Evolutionary conservation across 2,329 filamentous ascomycete species (phyloP).

Genomic region (Septoria petroselini): DNA sequence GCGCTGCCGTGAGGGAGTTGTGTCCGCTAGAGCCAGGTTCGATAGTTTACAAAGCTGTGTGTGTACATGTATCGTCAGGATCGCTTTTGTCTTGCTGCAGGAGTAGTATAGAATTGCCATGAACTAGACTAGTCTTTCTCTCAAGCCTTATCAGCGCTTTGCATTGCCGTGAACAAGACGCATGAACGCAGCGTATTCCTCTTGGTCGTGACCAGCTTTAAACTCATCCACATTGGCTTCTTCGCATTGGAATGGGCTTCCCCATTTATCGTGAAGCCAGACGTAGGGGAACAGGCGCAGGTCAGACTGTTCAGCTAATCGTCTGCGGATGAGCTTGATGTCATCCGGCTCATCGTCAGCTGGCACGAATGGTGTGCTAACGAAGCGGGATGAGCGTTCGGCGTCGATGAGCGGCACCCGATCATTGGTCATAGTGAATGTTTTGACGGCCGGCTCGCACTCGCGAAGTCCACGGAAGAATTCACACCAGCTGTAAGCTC

Average conservation of each 20-base stretch:
- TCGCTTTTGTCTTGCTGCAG: too few species aligned
- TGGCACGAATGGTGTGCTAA: not conserved
- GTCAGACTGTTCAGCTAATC: not conserved
- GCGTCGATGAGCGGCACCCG: not conserved
- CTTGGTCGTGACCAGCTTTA: slow-evolving; percentile 5
- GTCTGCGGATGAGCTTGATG: not conserved
- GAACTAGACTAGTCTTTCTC: too few species aligned
- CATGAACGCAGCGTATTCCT: slow-evolving; percentile 8
- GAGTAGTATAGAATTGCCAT: too few species aligned
- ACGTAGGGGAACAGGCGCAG: slow-evolving; percentile 5
- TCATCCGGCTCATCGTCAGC: not conserved
- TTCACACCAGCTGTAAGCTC: not conserved
- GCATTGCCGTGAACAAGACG: not conserved
- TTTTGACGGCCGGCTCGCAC: not conserved
- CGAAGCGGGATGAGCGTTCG: not conserved
- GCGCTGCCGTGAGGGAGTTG: not conserved
- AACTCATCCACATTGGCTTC: slow-evolving; percentile 8
- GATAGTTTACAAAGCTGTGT: too few species aligned
- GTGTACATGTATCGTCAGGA: too few species aligned
- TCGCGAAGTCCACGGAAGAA: slow-evolving; percentile 3
- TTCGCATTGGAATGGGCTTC: not conserved
- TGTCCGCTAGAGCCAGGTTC: too few species aligned
- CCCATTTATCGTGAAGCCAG: slow-evolving; percentile 8
- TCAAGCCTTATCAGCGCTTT: too few species aligned
- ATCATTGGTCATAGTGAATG: not conserved